A percentile compares a stretch with the other conserved stretches of the same genome.
Evolutionary conservation across 148 eudicot genomes (phyloP).

Genomic region (Limonium bicolor): DNA sequence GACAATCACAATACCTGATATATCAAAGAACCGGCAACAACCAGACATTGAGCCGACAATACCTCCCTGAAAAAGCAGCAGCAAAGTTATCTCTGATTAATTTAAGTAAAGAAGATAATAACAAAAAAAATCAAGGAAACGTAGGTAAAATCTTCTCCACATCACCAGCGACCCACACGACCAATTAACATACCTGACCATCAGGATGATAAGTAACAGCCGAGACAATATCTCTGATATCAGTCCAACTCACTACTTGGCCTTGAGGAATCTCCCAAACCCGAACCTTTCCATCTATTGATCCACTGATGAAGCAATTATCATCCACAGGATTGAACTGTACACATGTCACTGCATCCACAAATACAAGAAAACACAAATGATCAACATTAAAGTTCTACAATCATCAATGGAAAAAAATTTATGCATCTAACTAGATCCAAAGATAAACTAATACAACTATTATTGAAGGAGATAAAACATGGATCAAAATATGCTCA

Average conservation of each 20-base stretch:
- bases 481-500: constrained; percentile 2
- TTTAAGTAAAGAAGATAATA: neutral
- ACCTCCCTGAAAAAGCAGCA: constrained; percentile 40
- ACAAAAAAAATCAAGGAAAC: neutral
- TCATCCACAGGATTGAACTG: constrained; percentile 79
- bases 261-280: constrained; percentile 55
- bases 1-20: too few species aligned
- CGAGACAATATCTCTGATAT: constrained; percentile 69
- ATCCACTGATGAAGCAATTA: constrained; percentile 81
- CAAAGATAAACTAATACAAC: neutral
- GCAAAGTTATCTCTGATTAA: neutral
- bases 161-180: neutral
- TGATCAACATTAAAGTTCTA: neutral
- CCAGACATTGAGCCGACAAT: constrained; percentile 68
- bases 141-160: neutral
- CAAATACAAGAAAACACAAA: constrained; percentile 1
- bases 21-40: constrained; percentile 37
- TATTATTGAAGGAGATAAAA: neutral
- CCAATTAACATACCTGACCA: constrained; percentile 52
- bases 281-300: constrained; percentile 96
- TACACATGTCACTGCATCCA: constrained; percentile 74
- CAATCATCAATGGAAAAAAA: neutral
- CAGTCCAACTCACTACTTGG: constrained; percentile 81
- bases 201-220: constrained; percentile 80
- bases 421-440: neutral